Base-by-base conservation (phyloP, 192 early-diverging fungal genomes). In the Dimargaris xerosporica region DNA sequence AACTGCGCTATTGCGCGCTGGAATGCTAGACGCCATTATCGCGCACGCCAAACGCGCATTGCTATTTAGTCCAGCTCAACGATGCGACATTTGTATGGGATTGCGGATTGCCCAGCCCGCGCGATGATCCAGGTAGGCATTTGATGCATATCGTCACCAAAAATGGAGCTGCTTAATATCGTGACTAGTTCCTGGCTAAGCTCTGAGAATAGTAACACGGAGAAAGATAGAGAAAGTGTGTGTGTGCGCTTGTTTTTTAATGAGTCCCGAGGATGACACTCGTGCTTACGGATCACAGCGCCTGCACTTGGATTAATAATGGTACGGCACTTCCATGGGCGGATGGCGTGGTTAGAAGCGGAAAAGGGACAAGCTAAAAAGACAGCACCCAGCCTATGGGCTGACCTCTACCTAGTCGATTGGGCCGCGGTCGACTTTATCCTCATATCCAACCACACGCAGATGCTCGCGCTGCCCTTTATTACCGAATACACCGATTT, bases 401-500 rank as follows among this genome's bases (percentile, higher is more conserved):
- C 67, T 23, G 73, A 67, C 21, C 50, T 77, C 54, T 66, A 71
- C 60, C 69, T 78, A 16, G 69, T 88, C 15, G 82, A 85, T 71
- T 76, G 84, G 66, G 76, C 73, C 51, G 71, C 71, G 0, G 80
- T 94, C 16, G 88, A 91, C 70, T 77, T 84, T 63, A 76, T 94
- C 23, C 68, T 94, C 3, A 69, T 94, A 30, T 80, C 84, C 46
- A 85, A 88, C 72, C 79, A 78, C 65, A 80, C 84, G 58, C 78
- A 87, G 56, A 83, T 86, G 75, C 69, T 84, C 25, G 82, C 84
- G 50, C 71, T 94, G 30, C 91, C 91, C 19, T 94, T 78, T 65
- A 70, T 91, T 31, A 91, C 87, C 1, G 89, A 91, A 46, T 91
- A 86, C 73, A 79, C 83, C 0, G 81, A 78, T 25, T 94, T 90